Conservation (phyloP, 2,329 filamentous ascomycete genomes). For the Ascocoryne sarcoides region DNA sequence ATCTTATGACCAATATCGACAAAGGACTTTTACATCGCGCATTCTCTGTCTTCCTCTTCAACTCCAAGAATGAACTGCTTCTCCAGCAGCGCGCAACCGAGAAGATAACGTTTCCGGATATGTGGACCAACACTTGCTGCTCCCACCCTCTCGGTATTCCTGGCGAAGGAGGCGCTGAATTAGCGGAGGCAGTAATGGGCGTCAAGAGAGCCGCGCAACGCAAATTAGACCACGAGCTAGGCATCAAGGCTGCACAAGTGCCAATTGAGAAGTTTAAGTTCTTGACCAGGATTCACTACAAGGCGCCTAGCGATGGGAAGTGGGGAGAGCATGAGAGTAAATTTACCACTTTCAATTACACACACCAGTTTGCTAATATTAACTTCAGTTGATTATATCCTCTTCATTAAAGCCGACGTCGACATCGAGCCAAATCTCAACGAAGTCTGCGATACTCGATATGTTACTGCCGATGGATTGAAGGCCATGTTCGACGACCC, state of each 20-base stretch:
- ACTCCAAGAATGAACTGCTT: slow-evolving; percentile 83
- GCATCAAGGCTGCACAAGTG: slow-evolving; percentile 82
- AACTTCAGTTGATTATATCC: slow-evolving; percentile 91
- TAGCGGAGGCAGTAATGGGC: slow-evolving; percentile 72
- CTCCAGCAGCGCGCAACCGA: slow-evolving; percentile 91
- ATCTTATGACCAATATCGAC: slow-evolving; percentile 98
- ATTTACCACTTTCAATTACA: slow-evolving; percentile 30
- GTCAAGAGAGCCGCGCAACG: slow-evolving; percentile 88
- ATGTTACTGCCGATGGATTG: slow-evolving; percentile 73
- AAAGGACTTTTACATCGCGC: slow-evolving; percentile 92
- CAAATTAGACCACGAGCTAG: slow-evolving; percentile 90
- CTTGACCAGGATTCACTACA: slow-evolving; percentile 95
- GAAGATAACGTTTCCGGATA: slow-evolving; percentile 98
- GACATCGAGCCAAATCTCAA: slow-evolving; percentile 76
- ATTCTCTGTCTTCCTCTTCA: slow-evolving; percentile 97
- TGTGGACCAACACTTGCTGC: slow-evolving; percentile 99
- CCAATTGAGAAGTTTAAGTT: slow-evolving; percentile 88
- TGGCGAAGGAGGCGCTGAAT: slow-evolving; percentile 76
- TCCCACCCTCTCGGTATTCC: slow-evolving; percentile 91
- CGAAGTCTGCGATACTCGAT: slow-evolving; percentile 78
- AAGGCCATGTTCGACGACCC: slow-evolving; percentile 79
- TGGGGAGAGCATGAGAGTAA: slow-evolving; percentile 98
- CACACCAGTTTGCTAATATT: slow-evolving; percentile 9
- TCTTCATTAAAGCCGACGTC: slow-evolving; percentile 94
- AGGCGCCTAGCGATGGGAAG: slow-evolving; percentile 90